phyloP scores from a whole-genome alignment of 176 grass and related monocot genomes.

The Bolboschoenus planiculmis region DNA sequence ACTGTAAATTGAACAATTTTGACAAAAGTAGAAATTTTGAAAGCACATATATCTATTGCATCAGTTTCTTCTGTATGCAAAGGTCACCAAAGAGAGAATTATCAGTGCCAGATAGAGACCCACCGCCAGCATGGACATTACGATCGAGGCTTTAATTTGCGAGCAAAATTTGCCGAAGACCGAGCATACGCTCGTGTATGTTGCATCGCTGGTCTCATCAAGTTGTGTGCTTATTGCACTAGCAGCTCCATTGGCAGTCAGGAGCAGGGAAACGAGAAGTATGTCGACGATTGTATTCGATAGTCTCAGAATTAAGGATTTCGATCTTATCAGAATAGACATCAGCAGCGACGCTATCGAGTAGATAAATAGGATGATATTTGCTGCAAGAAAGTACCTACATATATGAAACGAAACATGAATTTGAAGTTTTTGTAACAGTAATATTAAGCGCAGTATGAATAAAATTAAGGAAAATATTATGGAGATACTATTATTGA shows the following conservation, averaged over 20 bases:
- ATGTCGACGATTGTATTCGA: background rate
- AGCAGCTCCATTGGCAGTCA: constrained; percentile 3
- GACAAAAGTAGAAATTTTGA: background rate
- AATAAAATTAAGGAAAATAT: no score
- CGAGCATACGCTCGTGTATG: background rate
- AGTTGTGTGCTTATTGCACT: background rate
- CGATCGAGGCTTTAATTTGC: constrained; percentile 14
- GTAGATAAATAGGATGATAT: background rate
- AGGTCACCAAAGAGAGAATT: constrained; percentile 4
- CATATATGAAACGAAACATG: background rate
- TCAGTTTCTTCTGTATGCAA: background rate
- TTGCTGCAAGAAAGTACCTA: constrained; percentile 22
- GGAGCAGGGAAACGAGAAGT: background rate
- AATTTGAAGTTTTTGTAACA: background rate
- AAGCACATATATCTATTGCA: background rate
- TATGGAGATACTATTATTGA: no score
- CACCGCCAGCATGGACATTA: background rate
- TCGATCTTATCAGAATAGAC: background rate
- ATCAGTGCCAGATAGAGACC: background rate
- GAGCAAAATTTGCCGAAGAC: background rate
- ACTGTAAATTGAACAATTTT: background rate
- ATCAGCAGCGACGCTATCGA: background rate
- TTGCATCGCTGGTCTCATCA: background rate
- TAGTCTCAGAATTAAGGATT: background rate
- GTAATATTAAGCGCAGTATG: background rate